A percentile compares a stretch with the other conserved stretches of the same genome.
These are phyloP conservation scores for Isabelozyma pseudorhagii DNA, from an alignment of 805 yeast genomes.

Conservation along the genomic window DNA sequence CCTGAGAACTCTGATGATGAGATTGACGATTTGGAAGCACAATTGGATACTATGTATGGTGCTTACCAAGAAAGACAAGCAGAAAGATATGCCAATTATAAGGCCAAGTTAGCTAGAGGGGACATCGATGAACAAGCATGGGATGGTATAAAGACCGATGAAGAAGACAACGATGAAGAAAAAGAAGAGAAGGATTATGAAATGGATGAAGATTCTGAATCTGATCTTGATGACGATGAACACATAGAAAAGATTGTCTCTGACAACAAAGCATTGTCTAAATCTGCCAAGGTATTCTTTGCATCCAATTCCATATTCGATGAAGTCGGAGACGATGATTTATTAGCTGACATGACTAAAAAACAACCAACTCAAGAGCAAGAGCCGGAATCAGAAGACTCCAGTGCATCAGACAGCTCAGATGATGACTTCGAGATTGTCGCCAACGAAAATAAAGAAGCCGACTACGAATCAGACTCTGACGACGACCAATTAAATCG, in stretches of 20 bases:
- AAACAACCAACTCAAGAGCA: slow-evolving; percentile 7
- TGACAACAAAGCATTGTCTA: slow-evolving; percentile 36
- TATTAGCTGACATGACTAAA: slow-evolving; percentile 39
- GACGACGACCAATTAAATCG: slow-evolving; percentile 45
- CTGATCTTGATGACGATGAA: slow-evolving; percentile 68
- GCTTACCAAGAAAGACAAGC: slow-evolving; percentile 63
- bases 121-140: slow-evolving; percentile 74
- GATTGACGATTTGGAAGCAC: slow-evolving; percentile 67
- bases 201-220: slow-evolving; percentile 37
- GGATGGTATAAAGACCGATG: slow-evolving; percentile 65
- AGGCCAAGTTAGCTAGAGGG: slow-evolving; percentile 71
- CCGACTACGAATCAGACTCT: slow-evolving; percentile 44
- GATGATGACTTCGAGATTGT: slow-evolving; percentile 47
- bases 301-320: slow-evolving; percentile 39
- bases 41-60: slow-evolving; percentile 79
- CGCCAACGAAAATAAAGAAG: slow-evolving; percentile 22
- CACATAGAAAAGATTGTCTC: slow-evolving; percentile 58
- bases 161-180: slow-evolving; percentile 29
- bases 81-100: slow-evolving; percentile 65
- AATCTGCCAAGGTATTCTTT: slow-evolving; percentile 35
- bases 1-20: slow-evolving; percentile 46
- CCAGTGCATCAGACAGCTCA: slow-evolving; percentile 25
- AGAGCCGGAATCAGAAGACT: slow-evolving; percentile 1
- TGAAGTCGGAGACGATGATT: slow-evolving; percentile 45
- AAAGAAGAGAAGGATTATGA: slow-evolving; percentile 44